Evolutionary conservation across 495 filamentous ascomycete species (phyloP), one percentile per base, ranked within the genome.

Genomic region (Aspergillus diversus): DNA sequence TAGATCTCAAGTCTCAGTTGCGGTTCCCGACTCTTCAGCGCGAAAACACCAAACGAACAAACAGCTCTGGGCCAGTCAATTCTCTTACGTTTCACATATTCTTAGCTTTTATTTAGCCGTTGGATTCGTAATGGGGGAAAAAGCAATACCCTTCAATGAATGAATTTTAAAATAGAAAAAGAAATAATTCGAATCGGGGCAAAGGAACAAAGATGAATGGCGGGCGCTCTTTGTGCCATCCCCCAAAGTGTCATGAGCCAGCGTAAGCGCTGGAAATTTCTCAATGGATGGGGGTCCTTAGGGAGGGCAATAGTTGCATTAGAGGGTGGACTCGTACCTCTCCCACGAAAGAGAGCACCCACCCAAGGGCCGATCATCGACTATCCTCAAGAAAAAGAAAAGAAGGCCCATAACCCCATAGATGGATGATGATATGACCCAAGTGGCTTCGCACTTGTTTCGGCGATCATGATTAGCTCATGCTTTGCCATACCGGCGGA

Each of bases 1-100:
- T 6, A 16, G 47, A 17, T 34, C 12, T 37, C 21, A 21, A 31
- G 53, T 31, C 39, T 56, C 39, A 43, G 33, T 61, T n/a, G 39
- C 27, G 21, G 16, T 17, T 50, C 47, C 21, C 21, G 21, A 27
- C 21, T 50, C 1, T 9, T 31, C 47, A 27, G 47, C 47, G 47
- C 47, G 16, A 50, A 50, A 56, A 21, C 53, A 47, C 12, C 21
- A 15, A 57, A 63, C 42, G 33, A 62, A 62, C 47, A 16, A 63
- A 50, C 43, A 43, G 53, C 34, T 57, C 47, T 57, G 12, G 4
- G 15, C 11, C 43, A 55, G 33, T 50, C 13, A 43, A 43, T 43
- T 43, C 39, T 12, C 39, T 33, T 13, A 31, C n/a, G 52, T 51
- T 55, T 61, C 53, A 31, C 21, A 27, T 27, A 27, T 27, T 31